Percentiles rank a stretch among this genome's conserved stretches.
Conservation (phyloP, 768 basidiomycete species). For the Pleurotus pulmonarius region DNA sequence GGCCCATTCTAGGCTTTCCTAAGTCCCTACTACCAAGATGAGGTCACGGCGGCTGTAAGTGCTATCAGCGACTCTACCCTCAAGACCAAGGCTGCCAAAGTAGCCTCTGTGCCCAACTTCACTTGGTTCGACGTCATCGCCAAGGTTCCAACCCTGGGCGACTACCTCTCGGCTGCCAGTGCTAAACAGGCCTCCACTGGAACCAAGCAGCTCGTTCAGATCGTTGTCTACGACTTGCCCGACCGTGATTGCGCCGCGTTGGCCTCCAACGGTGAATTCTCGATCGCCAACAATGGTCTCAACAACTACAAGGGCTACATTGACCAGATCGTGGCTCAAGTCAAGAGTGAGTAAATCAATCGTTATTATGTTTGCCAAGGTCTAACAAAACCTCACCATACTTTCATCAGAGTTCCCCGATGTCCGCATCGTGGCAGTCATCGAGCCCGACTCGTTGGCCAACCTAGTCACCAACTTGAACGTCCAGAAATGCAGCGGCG, state of each 20-base stretch:
- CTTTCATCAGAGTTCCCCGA: conserved; percentile 45
- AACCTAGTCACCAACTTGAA: conserved; percentile 68
- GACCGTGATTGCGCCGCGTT: conserved; percentile 65
- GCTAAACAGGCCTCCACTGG: conserved; percentile 42
- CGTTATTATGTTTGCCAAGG: neutral
- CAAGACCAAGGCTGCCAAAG: conserved; percentile 45
- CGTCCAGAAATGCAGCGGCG: conserved; percentile 52
- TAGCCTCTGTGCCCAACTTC: conserved; percentile 61
- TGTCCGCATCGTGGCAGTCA: conserved; percentile 60
- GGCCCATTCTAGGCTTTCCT: conserved; percentile 36
- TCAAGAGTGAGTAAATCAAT: conserved; percentile 35
- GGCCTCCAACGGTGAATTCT: conserved; percentile 66
- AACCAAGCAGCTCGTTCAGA: conserved; percentile 45
- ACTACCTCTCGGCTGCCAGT: conserved; percentile 51
- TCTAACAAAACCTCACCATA: neutral
- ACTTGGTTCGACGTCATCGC: conserved; percentile 57
- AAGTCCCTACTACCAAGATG: conserved; percentile 52
- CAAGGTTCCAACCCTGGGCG: conserved; percentile 51
- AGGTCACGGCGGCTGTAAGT: conserved; percentile 47
- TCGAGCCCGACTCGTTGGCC: conserved; percentile 66
- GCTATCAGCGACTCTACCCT: conserved; percentile 44
- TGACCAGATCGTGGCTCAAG: conserved; percentile 55
- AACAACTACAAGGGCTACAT: conserved; percentile 58
- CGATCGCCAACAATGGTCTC: conserved; percentile 51
- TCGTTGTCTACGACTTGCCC: conserved; percentile 57